Evolutionary conservation across 148 eudicot species (phyloP), one percentile per base, ranked within the genome.

Genomic region (Rhododendron simsii): DNA sequence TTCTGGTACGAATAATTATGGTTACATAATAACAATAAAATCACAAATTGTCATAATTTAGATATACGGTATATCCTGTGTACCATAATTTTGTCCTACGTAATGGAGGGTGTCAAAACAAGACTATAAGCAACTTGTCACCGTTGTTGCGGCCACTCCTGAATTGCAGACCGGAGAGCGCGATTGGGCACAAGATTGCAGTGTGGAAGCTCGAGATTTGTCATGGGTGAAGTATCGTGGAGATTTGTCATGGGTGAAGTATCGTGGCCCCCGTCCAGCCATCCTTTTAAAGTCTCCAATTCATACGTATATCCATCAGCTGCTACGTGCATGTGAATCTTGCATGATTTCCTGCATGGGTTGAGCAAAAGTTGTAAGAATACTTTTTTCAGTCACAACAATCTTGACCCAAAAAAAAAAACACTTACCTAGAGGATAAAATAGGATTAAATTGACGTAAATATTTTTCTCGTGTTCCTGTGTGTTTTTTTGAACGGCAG

Each of bases 221-320:
- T 97, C 98, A 94, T 93, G 50, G 98, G 98, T 14, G 99, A 96
- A 16, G 93, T 92, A 26, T 95, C 92, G 53, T 93, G 94, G 16
- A 65, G 85, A 84, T 95, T 94, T 28, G 96, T 97, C 98, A 94
- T 93, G 50, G 98, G 98, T 14, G 99, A 96, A 16, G 93, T 92
- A 26, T 95, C 92, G 53, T 93, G 94, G 16, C 95, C 99, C 39
- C 94, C 85, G 59, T 97, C 98, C 7, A 95, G 88, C 98, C 98
- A 97, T 76, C 99, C 99, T 87, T 83, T 91, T 14, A 97, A 23
- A 51, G 98, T 98, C 89, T 95, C 99, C 6, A 93, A 91, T 89
- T 97, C 99, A 41, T 95, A 97, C 1, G 99, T 95, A 82, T 88
- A 94, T 10, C 99, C 98, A 80, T 96, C 99, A 18, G 98, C 93